Evolutionary conservation across 140 eudicot species (phyloP).

Genomic region (Flaveria floridana): DNA sequence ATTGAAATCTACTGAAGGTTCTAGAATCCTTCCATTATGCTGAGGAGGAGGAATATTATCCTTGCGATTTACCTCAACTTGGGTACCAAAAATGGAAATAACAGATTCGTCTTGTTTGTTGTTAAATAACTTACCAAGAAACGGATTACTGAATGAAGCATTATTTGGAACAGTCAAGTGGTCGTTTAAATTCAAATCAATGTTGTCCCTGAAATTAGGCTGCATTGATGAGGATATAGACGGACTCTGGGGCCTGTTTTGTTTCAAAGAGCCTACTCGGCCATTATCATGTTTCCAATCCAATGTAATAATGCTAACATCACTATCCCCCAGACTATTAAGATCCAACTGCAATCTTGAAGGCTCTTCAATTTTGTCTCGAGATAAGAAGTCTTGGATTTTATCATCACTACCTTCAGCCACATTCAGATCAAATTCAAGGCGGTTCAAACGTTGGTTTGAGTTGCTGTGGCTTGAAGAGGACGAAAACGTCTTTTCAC

Average conservation of each 20-base stretch:
- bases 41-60: conserved; percentile 37
- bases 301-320: conserved; percentile 36
- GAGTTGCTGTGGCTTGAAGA: conserved; percentile 50
- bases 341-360: conserved; percentile 65
- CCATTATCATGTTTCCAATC: conserved; percentile 36
- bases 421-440: conserved; percentile 69
- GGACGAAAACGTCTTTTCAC: conserved; percentile 40
- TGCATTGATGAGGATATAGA: conserved; percentile 58
- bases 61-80: conserved; percentile 49
- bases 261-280: conserved; percentile 29
- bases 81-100: conserved; percentile 70
- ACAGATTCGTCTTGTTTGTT: conserved; percentile 51
- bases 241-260: conserved; percentile 41
- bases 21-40: conserved; percentile 42
- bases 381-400: conserved; percentile 33
- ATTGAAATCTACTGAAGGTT: conserved; percentile 47
- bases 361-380: conserved; percentile 45
- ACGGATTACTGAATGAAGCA: conserved; percentile 36
- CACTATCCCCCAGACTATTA: conserved; percentile 52
- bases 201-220: conserved; percentile 43
- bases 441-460: conserved; percentile 40
- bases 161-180: conserved; percentile 46
- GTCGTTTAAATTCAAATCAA: conserved; percentile 74
- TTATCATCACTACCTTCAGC: conserved; percentile 53
- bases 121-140: conserved; percentile 45